These are phyloP conservation scores for Mycena metata DNA, from an alignment of 768 basidiomycete species.

Conservation along the genomic window DNA sequence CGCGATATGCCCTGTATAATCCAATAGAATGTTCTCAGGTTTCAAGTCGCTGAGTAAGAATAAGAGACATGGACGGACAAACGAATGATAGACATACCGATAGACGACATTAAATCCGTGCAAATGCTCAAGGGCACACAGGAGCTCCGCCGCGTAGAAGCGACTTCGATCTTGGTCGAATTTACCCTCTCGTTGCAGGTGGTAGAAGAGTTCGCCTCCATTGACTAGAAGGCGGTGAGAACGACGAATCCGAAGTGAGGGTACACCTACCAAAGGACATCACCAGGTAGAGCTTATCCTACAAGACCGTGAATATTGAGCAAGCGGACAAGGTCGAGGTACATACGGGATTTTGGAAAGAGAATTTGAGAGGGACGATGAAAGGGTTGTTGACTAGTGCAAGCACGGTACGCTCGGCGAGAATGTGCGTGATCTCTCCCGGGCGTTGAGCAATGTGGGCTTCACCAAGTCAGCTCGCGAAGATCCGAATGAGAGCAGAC, in stretches of 20 bases:
- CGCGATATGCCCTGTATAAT: conserved; percentile 98
- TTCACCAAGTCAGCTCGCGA: neutral
- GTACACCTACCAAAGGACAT: conserved; percentile 88
- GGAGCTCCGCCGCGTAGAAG: conserved; percentile 97
- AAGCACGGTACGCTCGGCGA: conserved; percentile 96
- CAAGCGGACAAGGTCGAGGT: no score
- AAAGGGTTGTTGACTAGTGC: conserved; percentile 99
- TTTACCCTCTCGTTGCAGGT: conserved; percentile 95
- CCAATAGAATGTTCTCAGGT: conserved; percentile 97
- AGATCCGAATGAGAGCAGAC: neutral
- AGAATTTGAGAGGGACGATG: conserved; percentile 99
- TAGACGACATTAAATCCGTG: conserved; percentile 99
- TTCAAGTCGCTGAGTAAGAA: conserved; percentile 84
- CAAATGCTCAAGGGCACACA: conserved; percentile 95
- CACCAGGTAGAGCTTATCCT: conserved; percentile 94
- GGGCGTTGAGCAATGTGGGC: conserved; percentile 96
- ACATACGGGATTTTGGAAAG: conserved; percentile 86
- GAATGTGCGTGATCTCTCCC: conserved; percentile 97
- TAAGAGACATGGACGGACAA: conserved; percentile 6
- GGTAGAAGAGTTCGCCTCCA: conserved; percentile 98
- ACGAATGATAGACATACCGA: conserved; percentile 65
- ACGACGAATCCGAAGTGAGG: conserved; percentile 3
- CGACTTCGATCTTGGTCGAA: conserved; percentile 95
- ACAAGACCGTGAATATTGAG: no score
- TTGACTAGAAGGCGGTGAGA: conserved; percentile 70